Evolutionary conservation across 179 eudicot species (phyloP), one percentile per base, ranked within the genome.

Genomic region (Carnegiea gigantea): DNA sequence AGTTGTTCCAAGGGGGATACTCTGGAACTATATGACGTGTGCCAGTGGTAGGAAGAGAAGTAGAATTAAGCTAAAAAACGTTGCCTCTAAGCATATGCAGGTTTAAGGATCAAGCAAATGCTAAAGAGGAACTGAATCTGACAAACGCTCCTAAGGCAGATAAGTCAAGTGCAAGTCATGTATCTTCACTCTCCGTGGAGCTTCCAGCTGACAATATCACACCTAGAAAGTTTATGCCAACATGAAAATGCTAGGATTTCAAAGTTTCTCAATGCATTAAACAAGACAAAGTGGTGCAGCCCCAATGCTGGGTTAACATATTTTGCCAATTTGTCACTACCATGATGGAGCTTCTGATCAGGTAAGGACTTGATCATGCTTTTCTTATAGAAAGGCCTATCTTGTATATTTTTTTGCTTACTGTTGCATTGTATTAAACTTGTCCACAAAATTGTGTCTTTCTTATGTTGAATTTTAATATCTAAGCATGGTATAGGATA

Each of bases 241-340:
- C 84, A 78, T 93, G 93, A 94, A 94, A 94, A 85, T 91, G 93
- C 86, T 90, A 91, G 83, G 90, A 89, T 78, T 89, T 92, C 84
- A 90, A 90, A 78, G 91, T 89, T 81, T 88, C 93, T 0, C 84
- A 81, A 62, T 88, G 90, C 85, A 90, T 89, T 78, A 82, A 90
- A 67, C 92, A 87, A 81, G 92, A 92, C 83, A 91, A 94, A 86
- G 92, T 82, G 44, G 84, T 90, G 89, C 92, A 90, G 84, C 91
- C 92, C 38, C 91, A 83, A 86, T 84, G 77, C 86, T 80, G n/a
- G 75, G 82, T 79, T 84, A 40, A 79, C 68, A 70, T 51, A 83
- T 30, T 30, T 75, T 73, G 81, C 80, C 78, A 76, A 76, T 68
- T 59, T 73, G 73, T 30, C 2, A 82, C 82, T 80, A 73, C 82